Percentiles rank a stretch among this genome's conserved stretches.
Conservation (phyloP, 306 rosid genomes). For the Dalbergia oliveri region DNA sequence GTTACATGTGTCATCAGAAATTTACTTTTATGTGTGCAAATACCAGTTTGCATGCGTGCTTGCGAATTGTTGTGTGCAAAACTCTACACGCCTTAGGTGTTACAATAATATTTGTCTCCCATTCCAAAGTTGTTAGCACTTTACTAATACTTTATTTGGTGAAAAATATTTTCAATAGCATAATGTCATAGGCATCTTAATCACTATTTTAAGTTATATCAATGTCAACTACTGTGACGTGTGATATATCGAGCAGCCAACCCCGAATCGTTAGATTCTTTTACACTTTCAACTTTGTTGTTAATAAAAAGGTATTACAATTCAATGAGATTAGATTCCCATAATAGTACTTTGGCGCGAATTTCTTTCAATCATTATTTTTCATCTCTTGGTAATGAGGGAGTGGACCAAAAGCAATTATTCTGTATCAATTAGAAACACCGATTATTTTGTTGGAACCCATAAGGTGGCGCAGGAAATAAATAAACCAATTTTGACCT, state of each 20-base stretch:
- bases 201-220: not conserved
- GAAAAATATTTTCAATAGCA: not conserved
- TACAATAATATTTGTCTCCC: slow-evolving; percentile 14
- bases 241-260: not conserved
- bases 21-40: not conserved
- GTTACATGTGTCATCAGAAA: not conserved
- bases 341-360: not conserved
- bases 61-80: slow-evolving; percentile 13
- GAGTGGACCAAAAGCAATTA: not conserved
- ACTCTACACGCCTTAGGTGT: not conserved
- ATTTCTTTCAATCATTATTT: not conserved
- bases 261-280: not conserved
- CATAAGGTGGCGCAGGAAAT: not conserved
- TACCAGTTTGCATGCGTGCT: not conserved
- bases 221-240: not conserved
- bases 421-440: not conserved
- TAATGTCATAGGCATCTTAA: not conserved
- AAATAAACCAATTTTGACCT: not conserved
- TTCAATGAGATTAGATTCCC: not conserved
- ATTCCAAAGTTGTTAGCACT: not conserved
- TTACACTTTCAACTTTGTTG: not conserved
- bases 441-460: not conserved
- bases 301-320: not conserved
- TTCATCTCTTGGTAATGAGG: not conserved
- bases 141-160: not conserved